Conservation (phyloP, 495 filamentous ascomycete genomes). For the Clavariopsis aquatica region DNA sequence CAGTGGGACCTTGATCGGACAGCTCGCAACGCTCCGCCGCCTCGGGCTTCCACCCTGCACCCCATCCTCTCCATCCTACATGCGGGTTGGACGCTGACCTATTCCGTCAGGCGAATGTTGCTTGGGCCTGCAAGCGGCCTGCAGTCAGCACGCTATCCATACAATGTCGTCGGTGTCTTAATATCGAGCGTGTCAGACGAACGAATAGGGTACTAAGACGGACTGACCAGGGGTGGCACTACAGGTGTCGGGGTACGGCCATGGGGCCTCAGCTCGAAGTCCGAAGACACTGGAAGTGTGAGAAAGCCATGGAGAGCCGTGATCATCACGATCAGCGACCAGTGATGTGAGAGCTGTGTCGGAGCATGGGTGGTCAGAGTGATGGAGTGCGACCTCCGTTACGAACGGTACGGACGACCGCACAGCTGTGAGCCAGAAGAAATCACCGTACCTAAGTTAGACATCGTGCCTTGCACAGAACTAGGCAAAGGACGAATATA, state of each 20-base stretch:
- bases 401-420: neutral
- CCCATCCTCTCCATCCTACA: neutral
- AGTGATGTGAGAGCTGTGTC: neutral
- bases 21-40: constrained; percentile 12
- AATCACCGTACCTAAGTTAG: neutral
- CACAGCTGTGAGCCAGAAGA: neutral
- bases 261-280: constrained; percentile 31
- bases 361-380: constrained; percentile 1
- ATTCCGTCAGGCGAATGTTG: constrained; percentile 23
- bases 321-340: neutral
- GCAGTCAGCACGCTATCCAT: constrained; percentile 33
- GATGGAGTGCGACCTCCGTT: constrained; percentile 8
- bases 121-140: constrained; percentile 9
- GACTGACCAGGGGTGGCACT: constrained; percentile 15
- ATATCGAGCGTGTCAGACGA: constrained; percentile 8
- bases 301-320: constrained; percentile 2
- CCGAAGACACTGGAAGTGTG: constrained; percentile 9
- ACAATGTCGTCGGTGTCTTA: constrained; percentile 15
- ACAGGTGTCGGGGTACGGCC: constrained; percentile 25
- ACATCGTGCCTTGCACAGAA: neutral
- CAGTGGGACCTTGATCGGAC: neutral
- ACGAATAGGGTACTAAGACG: constrained; percentile 33
- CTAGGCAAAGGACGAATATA: neutral
- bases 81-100: constrained; percentile 7
- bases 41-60: constrained; percentile 25